phyloP scores from a whole-genome alignment of 1,284 basidiomycete genomes.

The Rhodotorula mucilaginosa region DNA sequence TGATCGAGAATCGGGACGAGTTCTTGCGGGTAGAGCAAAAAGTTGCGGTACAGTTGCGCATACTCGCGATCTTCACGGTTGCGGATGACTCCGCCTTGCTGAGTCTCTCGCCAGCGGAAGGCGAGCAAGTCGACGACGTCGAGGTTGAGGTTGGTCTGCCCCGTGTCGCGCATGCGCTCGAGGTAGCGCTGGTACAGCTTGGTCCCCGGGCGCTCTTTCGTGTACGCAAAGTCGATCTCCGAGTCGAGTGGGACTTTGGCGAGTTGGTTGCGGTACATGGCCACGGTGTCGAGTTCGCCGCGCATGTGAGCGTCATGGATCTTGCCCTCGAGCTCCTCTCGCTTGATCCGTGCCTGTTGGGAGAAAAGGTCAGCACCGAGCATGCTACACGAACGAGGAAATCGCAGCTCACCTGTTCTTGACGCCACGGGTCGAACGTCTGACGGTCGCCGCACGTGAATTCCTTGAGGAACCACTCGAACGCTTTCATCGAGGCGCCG shows the following conservation, averaged over 20 bases:
- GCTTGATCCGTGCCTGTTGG: constrained; percentile 7
- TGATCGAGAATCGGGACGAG: constrained; percentile 96
- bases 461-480: constrained; percentile 81
- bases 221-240: constrained; percentile 36
- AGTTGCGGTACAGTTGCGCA: constrained; percentile 43
- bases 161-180: constrained; percentile 80
- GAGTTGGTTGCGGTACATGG: constrained; percentile 16
- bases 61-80: constrained; percentile 57
- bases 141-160: constrained; percentile 87
- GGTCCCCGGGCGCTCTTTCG: constrained; percentile 45
- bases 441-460: constrained; percentile 93
- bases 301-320: constrained; percentile 8
- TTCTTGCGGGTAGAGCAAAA: constrained; percentile 93
- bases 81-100: constrained; percentile 47
- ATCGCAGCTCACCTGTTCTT: constrained; percentile 14
- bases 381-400: no score
- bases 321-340: constrained; percentile 15
- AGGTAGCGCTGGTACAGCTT: constrained; percentile 77
- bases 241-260: constrained; percentile 15
- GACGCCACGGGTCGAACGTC: constrained; percentile 63
- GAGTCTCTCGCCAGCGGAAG: constrained; percentile 78
- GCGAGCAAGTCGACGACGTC: constrained; percentile 85
- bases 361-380: neutral
- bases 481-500: constrained; percentile 82
- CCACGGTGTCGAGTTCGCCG: constrained; percentile 31